These are phyloP conservation scores for Ensete ventricosum DNA, from an alignment of 176 grass and related monocot genomes.

Conservation along the genomic window DNA sequence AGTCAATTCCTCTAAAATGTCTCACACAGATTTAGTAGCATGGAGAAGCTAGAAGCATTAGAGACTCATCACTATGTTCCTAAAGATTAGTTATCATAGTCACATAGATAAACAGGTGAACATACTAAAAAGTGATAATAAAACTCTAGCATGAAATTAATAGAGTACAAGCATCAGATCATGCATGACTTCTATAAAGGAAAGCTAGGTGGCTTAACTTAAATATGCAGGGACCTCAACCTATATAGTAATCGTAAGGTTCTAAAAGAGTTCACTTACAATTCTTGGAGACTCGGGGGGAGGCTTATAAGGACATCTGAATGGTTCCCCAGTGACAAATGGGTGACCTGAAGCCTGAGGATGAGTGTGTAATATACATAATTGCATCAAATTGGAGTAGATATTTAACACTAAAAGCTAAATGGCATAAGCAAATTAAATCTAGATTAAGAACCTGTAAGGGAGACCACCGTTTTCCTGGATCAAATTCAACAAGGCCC, in stretches of 20 bases:
- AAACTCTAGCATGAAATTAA: no score
- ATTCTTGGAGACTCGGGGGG: slow-evolving; percentile 65
- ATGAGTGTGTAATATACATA: slow-evolving; percentile 24
- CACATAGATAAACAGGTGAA: not conserved
- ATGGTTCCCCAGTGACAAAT: slow-evolving; percentile 88
- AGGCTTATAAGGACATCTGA: slow-evolving; percentile 72
- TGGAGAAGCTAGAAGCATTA: not conserved
- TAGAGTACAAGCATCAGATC: no score
- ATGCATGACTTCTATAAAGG: no score
- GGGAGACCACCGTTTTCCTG: slow-evolving; percentile 88
- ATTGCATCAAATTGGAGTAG: slow-evolving; percentile 3
- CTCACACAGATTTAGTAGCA: not conserved
- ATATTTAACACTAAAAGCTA: not conserved
- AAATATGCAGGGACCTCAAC: no score
- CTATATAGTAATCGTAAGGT: not conserved
- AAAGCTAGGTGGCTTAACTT: not conserved
- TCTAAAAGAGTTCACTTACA: slow-evolving; percentile 47
- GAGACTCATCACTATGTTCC: no score
- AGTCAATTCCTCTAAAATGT: not conserved
- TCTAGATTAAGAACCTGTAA: slow-evolving; percentile 57
- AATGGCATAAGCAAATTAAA: not conserved
- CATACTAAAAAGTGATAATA: not conserved
- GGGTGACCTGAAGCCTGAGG: slow-evolving; percentile 87
- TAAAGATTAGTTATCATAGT: no score
- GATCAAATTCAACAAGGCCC: slow-evolving; percentile 95